Evolutionary conservation across 2,329 filamentous ascomycete genomes (phyloP).

Genomic region (Erysiphe pulchra): DNA sequence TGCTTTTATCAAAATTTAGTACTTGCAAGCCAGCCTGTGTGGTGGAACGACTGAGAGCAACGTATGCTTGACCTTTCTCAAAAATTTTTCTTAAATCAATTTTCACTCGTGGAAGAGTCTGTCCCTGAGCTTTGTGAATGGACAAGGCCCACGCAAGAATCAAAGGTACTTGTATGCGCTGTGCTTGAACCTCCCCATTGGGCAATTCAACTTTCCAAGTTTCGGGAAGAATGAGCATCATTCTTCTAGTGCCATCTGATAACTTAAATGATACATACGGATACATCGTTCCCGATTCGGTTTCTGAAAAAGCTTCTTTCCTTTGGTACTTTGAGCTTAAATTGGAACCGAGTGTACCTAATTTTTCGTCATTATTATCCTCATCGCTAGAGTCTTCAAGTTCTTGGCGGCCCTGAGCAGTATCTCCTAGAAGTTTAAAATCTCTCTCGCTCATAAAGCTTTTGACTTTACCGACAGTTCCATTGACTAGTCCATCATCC

Average conservation of each 20-base stretch:
- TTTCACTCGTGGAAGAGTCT: slow-evolving; percentile 70
- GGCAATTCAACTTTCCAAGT: slow-evolving; percentile 96
- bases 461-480: slow-evolving; percentile 66
- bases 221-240: slow-evolving; percentile 63
- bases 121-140: slow-evolving; percentile 94
- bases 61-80: slow-evolving; percentile 93
- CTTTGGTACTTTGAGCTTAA: background rate
- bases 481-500: slow-evolving; percentile 81
- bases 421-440: slow-evolving; percentile 29
- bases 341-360: background rate
- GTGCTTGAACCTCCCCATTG: slow-evolving; percentile 77
- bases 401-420: slow-evolving; percentile 27
- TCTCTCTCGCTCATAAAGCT: slow-evolving; percentile 49
- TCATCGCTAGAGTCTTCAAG: slow-evolving; percentile 18
- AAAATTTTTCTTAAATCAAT: slow-evolving; percentile 83
- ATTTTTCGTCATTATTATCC: slow-evolving; percentile 16
- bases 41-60: slow-evolving; percentile 80
- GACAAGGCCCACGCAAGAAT: slow-evolving; percentile 93
- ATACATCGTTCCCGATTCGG: slow-evolving; percentile 31
- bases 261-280: slow-evolving; percentile 68
- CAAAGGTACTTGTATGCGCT: slow-evolving; percentile 56
- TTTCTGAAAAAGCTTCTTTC: slow-evolving; percentile 11
- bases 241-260: slow-evolving; percentile 48
- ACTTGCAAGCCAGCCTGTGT: slow-evolving; percentile 73
- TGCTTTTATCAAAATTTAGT: slow-evolving; percentile 61